phyloP scores from a whole-genome alignment of 108 stramenopile genomes.

The Nitzschia palea region DNA sequence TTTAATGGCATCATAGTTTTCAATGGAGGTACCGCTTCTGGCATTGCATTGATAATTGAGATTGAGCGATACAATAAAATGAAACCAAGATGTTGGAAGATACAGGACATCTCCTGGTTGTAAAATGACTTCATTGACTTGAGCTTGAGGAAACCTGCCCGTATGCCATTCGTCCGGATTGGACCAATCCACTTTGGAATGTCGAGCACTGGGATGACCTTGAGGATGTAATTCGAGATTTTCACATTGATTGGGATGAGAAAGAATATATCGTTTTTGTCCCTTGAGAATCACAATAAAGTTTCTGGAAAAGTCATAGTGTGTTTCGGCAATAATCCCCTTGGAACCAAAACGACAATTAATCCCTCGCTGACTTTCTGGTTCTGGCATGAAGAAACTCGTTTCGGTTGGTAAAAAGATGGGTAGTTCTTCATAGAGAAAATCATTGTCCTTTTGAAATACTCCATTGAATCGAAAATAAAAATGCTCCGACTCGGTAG shows the following conservation, averaged over 20 bases:
- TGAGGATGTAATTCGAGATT: conserved; percentile 80
- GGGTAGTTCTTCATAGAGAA: conserved; percentile 85
- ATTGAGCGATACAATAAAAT: conserved; percentile 92
- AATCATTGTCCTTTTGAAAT: conserved; percentile 37
- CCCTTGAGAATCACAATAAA: conserved; percentile 84
- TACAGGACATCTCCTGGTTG: conserved; percentile 95
- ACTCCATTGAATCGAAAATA: conserved; percentile 91
- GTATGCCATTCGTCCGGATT: conserved; percentile 34
- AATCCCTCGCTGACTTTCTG: conserved; percentile 85
- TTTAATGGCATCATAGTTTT: conserved; percentile 17
- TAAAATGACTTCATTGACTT: conserved; percentile 90
- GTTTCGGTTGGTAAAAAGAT: conserved; percentile 66
- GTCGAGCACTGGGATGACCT: conserved; percentile 86
- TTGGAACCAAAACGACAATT: conserved; percentile 97
- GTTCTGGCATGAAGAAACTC: conserved; percentile 84
- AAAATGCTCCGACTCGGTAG: conserved; percentile 74
- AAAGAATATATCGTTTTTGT: conserved; percentile 79
- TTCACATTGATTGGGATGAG: conserved; percentile 87
- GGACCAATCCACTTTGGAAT: conserved; percentile 89
- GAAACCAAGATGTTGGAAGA: conserved; percentile 96
- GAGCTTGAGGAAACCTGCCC: conserved; percentile 17
- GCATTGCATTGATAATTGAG: conserved; percentile 97
- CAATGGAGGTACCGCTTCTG: conserved; percentile 67
- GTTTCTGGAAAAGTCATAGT: conserved; percentile 92
- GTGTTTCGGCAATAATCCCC: conserved; percentile 91